Evolutionary conservation across 2,329 filamentous ascomycete genomes (phyloP).

Genomic region (Fusarium buxicola): DNA sequence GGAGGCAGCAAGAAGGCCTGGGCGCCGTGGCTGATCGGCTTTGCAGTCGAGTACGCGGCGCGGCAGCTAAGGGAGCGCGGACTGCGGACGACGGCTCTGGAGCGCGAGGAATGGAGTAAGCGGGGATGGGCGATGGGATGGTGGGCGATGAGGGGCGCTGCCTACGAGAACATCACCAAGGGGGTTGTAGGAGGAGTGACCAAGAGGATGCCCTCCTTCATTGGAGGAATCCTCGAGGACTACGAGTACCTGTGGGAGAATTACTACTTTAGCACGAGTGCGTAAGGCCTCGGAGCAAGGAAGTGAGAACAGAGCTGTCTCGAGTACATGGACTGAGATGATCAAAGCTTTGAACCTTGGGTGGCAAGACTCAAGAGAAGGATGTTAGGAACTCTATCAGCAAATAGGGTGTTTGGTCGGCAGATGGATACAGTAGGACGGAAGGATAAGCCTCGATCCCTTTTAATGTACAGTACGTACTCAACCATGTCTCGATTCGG

Average conservation of each 20-base stretch:
- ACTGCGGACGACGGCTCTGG: slow-evolving; percentile 84
- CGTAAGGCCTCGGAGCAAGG: slow-evolving; percentile 29
- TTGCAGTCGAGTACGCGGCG: slow-evolving; percentile 87
- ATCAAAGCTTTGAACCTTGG: slow-evolving; percentile 1
- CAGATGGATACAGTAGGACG: slow-evolving; percentile 10
- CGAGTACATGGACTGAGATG: slow-evolving; percentile 15
- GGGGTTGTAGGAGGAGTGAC: slow-evolving; percentile 77
- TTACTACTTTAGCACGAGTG: slow-evolving; percentile 85
- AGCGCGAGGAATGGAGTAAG: slow-evolving; percentile 89
- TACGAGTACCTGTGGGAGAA: slow-evolving; percentile 99
- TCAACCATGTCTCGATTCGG: slow-evolving; percentile 23
- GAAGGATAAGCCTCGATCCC: slow-evolving; percentile 14
- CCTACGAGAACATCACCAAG: slow-evolving; percentile 92
- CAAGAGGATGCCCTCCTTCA: slow-evolving; percentile 81
- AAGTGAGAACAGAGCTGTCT: slow-evolving; percentile 7
- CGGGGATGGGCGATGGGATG: slow-evolving; percentile 91
- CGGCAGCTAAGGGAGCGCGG: slow-evolving; percentile 83
- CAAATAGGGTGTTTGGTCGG: slow-evolving; percentile 21
- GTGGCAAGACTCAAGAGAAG: no score
- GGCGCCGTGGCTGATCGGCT: slow-evolving; percentile 90
- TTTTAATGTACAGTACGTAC: neutral
- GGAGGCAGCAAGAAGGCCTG: slow-evolving; percentile 78
- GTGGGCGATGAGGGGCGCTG: slow-evolving; percentile 97
- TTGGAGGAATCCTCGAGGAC: slow-evolving; percentile 89
- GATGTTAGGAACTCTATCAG: slow-evolving; percentile 7